These are phyloP conservation scores for Corymbia citriodora DNA, from an alignment of 441 rosid species.

Conservation along the genomic window DNA sequence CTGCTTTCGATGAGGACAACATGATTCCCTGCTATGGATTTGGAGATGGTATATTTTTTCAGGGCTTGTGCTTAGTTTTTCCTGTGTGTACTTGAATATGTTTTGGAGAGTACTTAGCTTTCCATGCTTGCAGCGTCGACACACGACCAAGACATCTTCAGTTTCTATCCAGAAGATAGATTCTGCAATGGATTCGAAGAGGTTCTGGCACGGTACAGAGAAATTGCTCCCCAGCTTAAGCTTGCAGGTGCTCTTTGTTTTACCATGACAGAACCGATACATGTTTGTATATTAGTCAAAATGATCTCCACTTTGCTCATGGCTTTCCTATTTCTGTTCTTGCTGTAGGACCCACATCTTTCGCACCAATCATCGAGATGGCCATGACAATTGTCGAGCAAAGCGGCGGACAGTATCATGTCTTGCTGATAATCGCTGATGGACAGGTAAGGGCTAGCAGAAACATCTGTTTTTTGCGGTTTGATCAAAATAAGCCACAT, in stretches of 20 bases:
- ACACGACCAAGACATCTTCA: background rate
- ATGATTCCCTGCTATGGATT: constrained; percentile 93
- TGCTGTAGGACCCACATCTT: constrained; percentile 12
- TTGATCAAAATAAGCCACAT: background rate
- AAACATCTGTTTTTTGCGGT: background rate
- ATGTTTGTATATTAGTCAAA: background rate
- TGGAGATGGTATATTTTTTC: constrained; percentile 60
- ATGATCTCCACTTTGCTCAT: background rate
- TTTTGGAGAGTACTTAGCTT: background rate
- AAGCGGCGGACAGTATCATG: constrained; percentile 13
- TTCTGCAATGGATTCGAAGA: constrained; percentile 20
- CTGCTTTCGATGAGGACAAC: constrained; percentile 88
- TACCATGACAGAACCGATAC: background rate
- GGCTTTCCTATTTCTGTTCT: background rate
- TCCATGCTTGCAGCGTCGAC: constrained; percentile 4
- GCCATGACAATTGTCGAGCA: constrained; percentile 14
- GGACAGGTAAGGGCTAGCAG: constrained; percentile 5
- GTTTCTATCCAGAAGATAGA: constrained; percentile 14
- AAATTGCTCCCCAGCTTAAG: constrained; percentile 1
- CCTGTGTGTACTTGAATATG: background rate
- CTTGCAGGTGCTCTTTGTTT: constrained; percentile 6
- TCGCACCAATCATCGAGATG: constrained; percentile 14
- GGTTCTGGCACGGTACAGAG: constrained; percentile 7
- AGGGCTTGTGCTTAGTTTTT: background rate
- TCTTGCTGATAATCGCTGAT: constrained; percentile 10